A percentile compares a stretch with the other conserved stretches of the same genome.
phyloP scores from a whole-genome alignment of 2,329 filamentous ascomycete genomes.

The Dactylellina cionopaga region DNA sequence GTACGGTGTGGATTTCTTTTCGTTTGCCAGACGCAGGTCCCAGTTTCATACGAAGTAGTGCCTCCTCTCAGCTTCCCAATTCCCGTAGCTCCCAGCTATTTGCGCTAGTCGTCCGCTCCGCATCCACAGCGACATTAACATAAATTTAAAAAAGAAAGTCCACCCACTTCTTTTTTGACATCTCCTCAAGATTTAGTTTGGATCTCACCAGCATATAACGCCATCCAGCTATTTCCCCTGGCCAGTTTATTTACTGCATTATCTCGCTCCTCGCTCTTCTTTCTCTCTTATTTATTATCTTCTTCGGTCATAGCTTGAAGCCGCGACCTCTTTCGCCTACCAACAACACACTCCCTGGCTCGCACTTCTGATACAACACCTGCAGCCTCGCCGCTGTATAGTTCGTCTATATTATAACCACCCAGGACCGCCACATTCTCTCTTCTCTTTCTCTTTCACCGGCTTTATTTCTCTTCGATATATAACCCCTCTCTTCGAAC shows the following conservation, averaged over 20 bases:
- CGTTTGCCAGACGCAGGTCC: constrained; percentile 17
- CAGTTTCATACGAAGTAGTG: constrained; percentile 5
- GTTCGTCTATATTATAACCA: neutral
- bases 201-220: no score
- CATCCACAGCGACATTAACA: no score
- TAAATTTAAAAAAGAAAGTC: neutral
- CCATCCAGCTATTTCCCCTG: no score
- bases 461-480: constrained; percentile 2
- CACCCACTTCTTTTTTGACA: neutral
- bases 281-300: constrained; percentile 2
- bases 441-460: constrained; percentile 10
- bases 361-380: neutral
- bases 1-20: no score
- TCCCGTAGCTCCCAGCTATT: no score
- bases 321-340: neutral
- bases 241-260: no score
- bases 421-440: neutral
- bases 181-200: no score
- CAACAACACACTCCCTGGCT: no score
- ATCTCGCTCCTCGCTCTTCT: neutral
- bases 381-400: neutral
- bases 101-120: no score
- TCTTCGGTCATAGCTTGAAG: neutral
- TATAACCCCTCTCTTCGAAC: constrained; percentile 16
- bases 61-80: constrained; percentile 9